Base-by-base conservation (phyloP, 73 alveolate genomes). In the Paramecium sonneborni region DNA sequence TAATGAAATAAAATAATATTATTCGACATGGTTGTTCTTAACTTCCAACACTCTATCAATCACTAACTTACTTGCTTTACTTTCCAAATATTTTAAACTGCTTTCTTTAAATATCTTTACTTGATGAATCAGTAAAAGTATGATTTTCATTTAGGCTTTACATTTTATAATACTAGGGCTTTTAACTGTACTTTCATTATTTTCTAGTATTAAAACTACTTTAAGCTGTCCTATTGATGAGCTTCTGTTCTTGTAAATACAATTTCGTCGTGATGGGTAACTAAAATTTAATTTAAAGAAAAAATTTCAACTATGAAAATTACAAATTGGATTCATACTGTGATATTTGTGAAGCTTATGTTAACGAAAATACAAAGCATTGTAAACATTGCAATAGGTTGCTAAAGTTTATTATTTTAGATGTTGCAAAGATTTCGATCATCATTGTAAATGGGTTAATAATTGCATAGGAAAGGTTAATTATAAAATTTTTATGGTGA, bases 371-470 rank as follows among this genome's bases (percentile, higher is more conserved):
- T 20, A 82, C 98, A 5, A 95, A 95, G 56, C 99, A 97, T 88
- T 97, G 99, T 58, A 92, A 95, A 12, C 85, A 92, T 43, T 97
- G 99, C 44, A 93, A 97, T 88, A 93, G 90, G 90, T 79, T 52
- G 14, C 18, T 18, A 11, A 24, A 2, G 10, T 15, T 79, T 8
- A 3, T 35, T 87, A 37, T 32, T 6, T 37, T 39, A 88, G 94
- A 88, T 88, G 94, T 41, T 76, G 85, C n/a, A 15, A 62, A 38
- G 88, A 88, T 43, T 88, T 88, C 30, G 94, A 88, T 43, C 94
- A 88, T 88, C 94, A 88, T 82, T 88, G 94, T 28, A 88, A 88
- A 26, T 88, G 94, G 94, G 39, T 88, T 3, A 88, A 88, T 88
- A 88, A 88, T 88, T 88, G 94, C 76, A 72, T 88, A 0, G 94